phyloP scores from a whole-genome alignment of 805 yeast species.

The Zygotorulaspora chibaensis region DNA sequence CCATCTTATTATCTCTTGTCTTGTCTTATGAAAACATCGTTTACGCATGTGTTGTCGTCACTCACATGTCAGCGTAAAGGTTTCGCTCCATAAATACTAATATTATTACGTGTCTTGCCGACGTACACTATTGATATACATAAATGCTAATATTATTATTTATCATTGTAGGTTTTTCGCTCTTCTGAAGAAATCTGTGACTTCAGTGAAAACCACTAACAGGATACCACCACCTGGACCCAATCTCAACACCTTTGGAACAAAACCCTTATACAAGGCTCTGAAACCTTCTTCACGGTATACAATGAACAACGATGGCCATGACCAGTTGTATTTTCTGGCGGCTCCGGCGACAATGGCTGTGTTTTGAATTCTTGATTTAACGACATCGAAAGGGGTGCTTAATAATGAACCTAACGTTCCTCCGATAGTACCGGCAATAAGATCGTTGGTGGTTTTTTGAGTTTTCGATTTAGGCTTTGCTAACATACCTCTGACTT shows the following conservation, averaged over 20 bases:
- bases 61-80: too few species aligned
- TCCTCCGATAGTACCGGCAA: slow-evolving; percentile 96
- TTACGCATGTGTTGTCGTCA: too few species aligned
- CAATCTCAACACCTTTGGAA: slow-evolving; percentile 93
- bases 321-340: slow-evolving; percentile 89
- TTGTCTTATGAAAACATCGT: not conserved
- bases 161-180: slow-evolving; percentile 15
- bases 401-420: slow-evolving; percentile 91
- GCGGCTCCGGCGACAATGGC: slow-evolving; percentile 63
- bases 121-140: not conserved
- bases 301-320: slow-evolving; percentile 70
- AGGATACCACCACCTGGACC: slow-evolving; percentile 99
- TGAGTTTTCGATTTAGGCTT: slow-evolving; percentile 64
- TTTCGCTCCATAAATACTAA: too few species aligned
- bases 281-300: slow-evolving; percentile 82
- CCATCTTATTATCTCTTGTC: not conserved
- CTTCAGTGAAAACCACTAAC: slow-evolving; percentile 90
- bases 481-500: slow-evolving; percentile 76
- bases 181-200: slow-evolving; percentile 87
- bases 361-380: slow-evolving; percentile 87
- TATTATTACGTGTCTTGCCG: too few species aligned
- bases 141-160: not conserved
- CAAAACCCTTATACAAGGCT: slow-evolving; percentile 92
- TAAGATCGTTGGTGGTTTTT: slow-evolving; percentile 79
- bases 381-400: slow-evolving; percentile 97